A percentile compares a stretch with the other conserved stretches of the same genome.
Evolutionary conservation across 1,139 yeast species (phyloP).

Genomic region (Meyerozyma sp.): DNA sequence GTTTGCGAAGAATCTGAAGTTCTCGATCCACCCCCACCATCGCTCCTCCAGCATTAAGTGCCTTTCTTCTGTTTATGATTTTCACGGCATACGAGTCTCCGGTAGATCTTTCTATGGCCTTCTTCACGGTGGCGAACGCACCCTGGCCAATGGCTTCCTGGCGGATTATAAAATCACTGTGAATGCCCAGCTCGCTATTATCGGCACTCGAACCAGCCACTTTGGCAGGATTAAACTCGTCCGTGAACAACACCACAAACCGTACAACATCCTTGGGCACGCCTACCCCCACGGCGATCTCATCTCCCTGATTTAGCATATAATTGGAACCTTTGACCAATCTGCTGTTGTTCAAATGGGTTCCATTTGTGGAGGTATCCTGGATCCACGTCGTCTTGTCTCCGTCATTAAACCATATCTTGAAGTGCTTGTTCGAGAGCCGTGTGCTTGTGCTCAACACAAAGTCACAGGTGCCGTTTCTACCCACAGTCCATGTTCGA

Average conservation of each 20-base stretch:
- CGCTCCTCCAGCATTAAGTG: slow-evolving; percentile 59
- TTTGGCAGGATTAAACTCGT: slow-evolving; percentile 33
- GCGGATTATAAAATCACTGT: slow-evolving; percentile 69
- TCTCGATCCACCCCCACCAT: slow-evolving; percentile 76
- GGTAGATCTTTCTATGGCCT: slow-evolving; percentile 78
- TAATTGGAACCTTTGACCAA: slow-evolving; percentile 78
- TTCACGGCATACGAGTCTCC: slow-evolving; percentile 89
- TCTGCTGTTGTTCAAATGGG: slow-evolving; percentile 70
- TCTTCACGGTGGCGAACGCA: slow-evolving; percentile 92
- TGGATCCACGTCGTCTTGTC: slow-evolving; percentile 58
- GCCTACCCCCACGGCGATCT: slow-evolving; percentile 85
- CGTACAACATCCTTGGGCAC: slow-evolving; percentile 70
- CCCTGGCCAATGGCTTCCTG: slow-evolving; percentile 91
- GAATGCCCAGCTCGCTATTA: slow-evolving; percentile 48
- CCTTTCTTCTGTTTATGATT: slow-evolving; percentile 77
- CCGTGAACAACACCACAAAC: slow-evolving; percentile 63
- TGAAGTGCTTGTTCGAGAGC: slow-evolving; percentile 74
- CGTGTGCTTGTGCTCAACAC: slow-evolving; percentile 59
- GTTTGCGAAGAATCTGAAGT: slow-evolving; percentile 66
- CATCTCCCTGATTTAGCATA: slow-evolving; percentile 86
- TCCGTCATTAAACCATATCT: slow-evolving; percentile 53
- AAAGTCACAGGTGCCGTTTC: slow-evolving; percentile 64
- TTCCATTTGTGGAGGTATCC: slow-evolving; percentile 84
- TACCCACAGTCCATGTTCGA: slow-evolving; percentile 71
- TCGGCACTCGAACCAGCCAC: slow-evolving; percentile 15